These are phyloP conservation scores for Chytriomyces hyalinus DNA, from an alignment of 192 early-diverging fungal genomes.

Conservation along the genomic window DNA sequence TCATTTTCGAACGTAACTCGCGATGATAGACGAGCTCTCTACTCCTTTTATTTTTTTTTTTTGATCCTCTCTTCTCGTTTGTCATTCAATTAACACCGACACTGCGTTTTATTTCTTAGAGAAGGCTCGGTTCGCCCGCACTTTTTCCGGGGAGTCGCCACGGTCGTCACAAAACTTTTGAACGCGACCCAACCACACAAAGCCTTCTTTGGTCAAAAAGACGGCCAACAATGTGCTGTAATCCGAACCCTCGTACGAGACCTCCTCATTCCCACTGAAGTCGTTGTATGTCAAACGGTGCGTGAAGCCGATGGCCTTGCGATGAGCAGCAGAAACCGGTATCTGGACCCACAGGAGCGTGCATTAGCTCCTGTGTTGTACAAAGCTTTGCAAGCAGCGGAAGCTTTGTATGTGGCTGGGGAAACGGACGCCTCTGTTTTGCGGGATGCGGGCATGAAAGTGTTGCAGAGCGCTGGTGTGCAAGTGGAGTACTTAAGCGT, in stretches of 20 bases:
- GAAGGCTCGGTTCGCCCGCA: constrained; percentile 91
- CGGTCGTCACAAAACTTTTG: constrained; percentile 92
- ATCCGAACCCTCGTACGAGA: constrained; percentile 81
- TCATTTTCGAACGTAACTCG: neutral
- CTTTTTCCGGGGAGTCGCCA: constrained; percentile 97
- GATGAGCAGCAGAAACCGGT: constrained; percentile 88
- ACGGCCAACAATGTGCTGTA: constrained; percentile 79
- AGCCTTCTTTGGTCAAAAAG: constrained; percentile 96
- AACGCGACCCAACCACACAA: constrained; percentile 83
- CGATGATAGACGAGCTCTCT: neutral
- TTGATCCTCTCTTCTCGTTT: neutral
- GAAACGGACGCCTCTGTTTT: constrained; percentile 44
- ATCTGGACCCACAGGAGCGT: constrained; percentile 76
- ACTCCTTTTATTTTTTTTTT: neutral
- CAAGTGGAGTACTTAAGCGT: constrained; percentile 88
- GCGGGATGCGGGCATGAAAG: constrained; percentile 49
- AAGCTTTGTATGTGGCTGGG: constrained; percentile 50
- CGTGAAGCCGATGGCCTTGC: constrained; percentile 87
- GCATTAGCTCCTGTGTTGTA: constrained; percentile 74
- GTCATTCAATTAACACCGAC: neutral
- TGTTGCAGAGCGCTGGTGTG: constrained; percentile 59
- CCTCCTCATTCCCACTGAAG: constrained; percentile 75
- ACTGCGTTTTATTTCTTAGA: constrained; percentile 3
- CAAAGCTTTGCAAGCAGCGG: constrained; percentile 65
- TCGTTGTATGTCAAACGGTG: constrained; percentile 75